Conservation (phyloP, 305 asterid species). For the Ajuga reptans region DNA sequence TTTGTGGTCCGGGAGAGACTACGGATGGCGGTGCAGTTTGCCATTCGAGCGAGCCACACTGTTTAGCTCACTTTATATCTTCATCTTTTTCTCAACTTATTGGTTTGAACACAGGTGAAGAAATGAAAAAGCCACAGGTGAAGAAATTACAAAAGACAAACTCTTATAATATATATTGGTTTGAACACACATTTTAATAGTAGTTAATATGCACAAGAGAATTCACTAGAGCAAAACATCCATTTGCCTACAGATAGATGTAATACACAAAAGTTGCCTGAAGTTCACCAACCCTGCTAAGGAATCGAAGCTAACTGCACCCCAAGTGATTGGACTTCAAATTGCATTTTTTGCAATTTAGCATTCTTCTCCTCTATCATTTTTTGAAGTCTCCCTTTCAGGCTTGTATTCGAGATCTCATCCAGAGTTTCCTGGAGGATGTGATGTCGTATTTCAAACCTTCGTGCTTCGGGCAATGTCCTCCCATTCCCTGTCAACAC, state of each 20-base stretch:
- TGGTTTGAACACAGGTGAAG: too few relatives aligned
- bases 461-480: conserved; percentile 9
- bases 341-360: conserved; percentile 23
- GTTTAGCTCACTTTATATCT: too few relatives aligned
- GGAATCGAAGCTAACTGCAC: conserved; percentile 29
- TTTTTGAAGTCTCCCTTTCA: conserved; percentile 29
- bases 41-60: too few relatives aligned
- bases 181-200: neutral
- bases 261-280: neutral
- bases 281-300: neutral
- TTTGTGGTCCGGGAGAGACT: too few relatives aligned
- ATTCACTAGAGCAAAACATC: neutral
- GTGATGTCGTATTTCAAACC: conserved; percentile 18
- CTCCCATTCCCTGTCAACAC: conserved; percentile 14
- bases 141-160: neutral
- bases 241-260: neutral
- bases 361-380: conserved; percentile 27
- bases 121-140: too few relatives aligned
- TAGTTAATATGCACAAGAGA: neutral
- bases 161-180: too few relatives aligned
- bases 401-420: conserved; percentile 23
- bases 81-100: too few relatives aligned
- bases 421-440: conserved; percentile 30
- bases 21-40: too few relatives aligned
- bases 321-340: conserved; percentile 26